Evolutionary conservation across 2,329 filamentous ascomycete species (phyloP).

Genomic region (Paracoccidioides brasiliensis): DNA sequence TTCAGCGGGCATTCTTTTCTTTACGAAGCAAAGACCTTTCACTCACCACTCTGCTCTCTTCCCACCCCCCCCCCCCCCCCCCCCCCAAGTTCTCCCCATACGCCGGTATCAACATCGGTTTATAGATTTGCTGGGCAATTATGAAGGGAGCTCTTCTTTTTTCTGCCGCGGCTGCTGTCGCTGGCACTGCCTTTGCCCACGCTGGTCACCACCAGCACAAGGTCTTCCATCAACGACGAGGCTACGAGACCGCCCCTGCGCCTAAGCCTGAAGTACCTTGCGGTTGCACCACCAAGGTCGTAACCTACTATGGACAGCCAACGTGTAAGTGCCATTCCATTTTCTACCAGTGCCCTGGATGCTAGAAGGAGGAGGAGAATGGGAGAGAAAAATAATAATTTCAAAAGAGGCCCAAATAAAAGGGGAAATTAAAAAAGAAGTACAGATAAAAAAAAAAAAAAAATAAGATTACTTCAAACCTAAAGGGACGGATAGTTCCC

Average conservation of each 20-base stretch:
- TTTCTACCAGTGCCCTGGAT: background rate
- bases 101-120: slow-evolving; percentile 2
- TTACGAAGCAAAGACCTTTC: background rate
- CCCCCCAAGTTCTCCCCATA: slow-evolving; percentile 11
- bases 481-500: background rate
- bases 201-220: slow-evolving; percentile 41
- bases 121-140: slow-evolving; percentile 26
- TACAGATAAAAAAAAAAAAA: background rate
- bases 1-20: slow-evolving; percentile 71
- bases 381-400: background rate
- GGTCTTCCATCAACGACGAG: slow-evolving; percentile 47
- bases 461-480: background rate
- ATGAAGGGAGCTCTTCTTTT: slow-evolving; percentile 65
- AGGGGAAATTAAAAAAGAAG: background rate
- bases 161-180: slow-evolving; percentile 43
- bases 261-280: slow-evolving; percentile 32
- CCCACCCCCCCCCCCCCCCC: slow-evolving; percentile 1
- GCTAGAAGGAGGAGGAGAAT: background rate
- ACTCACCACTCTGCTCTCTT: slow-evolving; percentile 5
- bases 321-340: slow-evolving; percentile 39
- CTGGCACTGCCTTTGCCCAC: slow-evolving; percentile 43
- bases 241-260: slow-evolving; percentile 16
- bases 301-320: slow-evolving; percentile 54
- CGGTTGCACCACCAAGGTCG: slow-evolving; percentile 62
- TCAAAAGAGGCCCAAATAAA: background rate